Percentiles rank a stretch among this genome's conserved stretches.
Conservation (phyloP, 2,329 filamentous ascomycete species). For the Graphilbum ipis-grandicollis region DNA sequence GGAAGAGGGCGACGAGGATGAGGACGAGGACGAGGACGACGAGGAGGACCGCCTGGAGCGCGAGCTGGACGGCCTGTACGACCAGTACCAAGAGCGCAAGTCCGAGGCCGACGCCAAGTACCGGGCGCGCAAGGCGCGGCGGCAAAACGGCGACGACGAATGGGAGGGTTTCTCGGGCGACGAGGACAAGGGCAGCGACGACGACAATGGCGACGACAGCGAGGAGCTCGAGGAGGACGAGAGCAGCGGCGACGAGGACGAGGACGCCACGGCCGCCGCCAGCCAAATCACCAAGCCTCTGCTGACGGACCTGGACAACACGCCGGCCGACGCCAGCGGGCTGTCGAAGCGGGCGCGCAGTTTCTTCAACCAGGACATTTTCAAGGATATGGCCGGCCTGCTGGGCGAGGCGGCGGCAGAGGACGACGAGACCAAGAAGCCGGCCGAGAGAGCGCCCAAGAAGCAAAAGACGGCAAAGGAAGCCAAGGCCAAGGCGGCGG, state of each 20-base stretch:
- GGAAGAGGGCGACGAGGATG: slow-evolving; percentile 25
- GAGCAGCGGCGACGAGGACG: slow-evolving; percentile 44
- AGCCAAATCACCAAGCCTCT: slow-evolving; percentile 23
- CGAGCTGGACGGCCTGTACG: slow-evolving; percentile 78
- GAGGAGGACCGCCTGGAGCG: slow-evolving; percentile 70
- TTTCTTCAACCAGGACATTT: slow-evolving; percentile 93
- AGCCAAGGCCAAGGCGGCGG: not conserved
- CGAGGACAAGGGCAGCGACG: slow-evolving; percentile 34
- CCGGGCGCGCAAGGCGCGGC: slow-evolving; percentile 73
- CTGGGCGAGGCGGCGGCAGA: slow-evolving; percentile 30
- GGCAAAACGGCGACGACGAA: slow-evolving; percentile 68
- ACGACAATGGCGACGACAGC: slow-evolving; percentile 36
- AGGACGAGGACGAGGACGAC: slow-evolving; percentile 51
- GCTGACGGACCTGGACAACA: slow-evolving; percentile 44
- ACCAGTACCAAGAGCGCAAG: slow-evolving; percentile 65
- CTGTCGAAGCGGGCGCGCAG: slow-evolving; percentile 72
- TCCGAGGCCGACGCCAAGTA: slow-evolving; percentile 72
- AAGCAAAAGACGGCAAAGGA: slow-evolving; percentile 11
- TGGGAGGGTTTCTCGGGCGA: slow-evolving; percentile 72
- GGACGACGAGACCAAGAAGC: not conserved
- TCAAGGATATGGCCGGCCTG: slow-evolving; percentile 60
- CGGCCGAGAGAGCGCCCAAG: not conserved
- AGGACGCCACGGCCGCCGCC: slow-evolving; percentile 22
- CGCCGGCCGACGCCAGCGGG: slow-evolving; percentile 30
- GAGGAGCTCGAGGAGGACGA: slow-evolving; percentile 40